A percentile compares a stretch with the other conserved stretches of the same genome.
These are phyloP conservation scores for Candida hungchunana DNA, from an alignment of 805 yeast genomes.

Conservation along the genomic window DNA sequence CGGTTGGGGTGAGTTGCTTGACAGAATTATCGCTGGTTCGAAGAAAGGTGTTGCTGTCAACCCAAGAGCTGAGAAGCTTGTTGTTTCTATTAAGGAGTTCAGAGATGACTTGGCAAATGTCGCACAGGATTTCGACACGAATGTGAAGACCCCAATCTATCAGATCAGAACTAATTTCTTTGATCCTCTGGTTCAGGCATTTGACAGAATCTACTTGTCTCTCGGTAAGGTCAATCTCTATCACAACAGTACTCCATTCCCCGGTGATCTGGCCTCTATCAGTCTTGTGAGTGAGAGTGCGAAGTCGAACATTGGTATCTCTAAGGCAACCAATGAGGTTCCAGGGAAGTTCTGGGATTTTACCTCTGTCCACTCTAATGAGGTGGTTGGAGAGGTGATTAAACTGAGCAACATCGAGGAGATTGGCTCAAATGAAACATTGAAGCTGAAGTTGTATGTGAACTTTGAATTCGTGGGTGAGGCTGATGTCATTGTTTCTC, in stretches of 20 bases:
- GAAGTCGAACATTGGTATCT: constrained; percentile 47
- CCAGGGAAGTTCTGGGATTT: constrained; percentile 59
- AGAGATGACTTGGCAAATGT: constrained; percentile 38
- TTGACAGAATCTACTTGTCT: constrained; percentile 57
- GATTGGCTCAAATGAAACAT: constrained; percentile 45
- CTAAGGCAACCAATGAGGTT: constrained; percentile 64
- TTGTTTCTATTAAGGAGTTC: constrained; percentile 70
- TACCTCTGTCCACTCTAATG: constrained; percentile 67
- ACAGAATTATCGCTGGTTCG: constrained; percentile 72
- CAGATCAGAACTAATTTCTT: constrained; percentile 61
- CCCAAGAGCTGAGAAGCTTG: constrained; percentile 71
- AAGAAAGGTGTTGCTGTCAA: constrained; percentile 74
- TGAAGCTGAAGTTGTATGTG: constrained; percentile 52
- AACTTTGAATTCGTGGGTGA: constrained; percentile 63
- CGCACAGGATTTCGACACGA: constrained; percentile 30
- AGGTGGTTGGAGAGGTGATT: constrained; percentile 66
- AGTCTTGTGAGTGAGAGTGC: constrained; percentile 53
- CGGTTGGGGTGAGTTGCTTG: constrained; percentile 89
- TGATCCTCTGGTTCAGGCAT: constrained; percentile 56
- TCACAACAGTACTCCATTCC: constrained; percentile 26
- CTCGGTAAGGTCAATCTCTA: constrained; percentile 45
- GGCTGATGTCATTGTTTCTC: constrained; percentile 47
- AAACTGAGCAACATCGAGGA: constrained; percentile 56
- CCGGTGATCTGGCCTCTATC: constrained; percentile 32
- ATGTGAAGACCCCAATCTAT: constrained; percentile 49